Base-by-base conservation (phyloP, 371 early-diverging fungal genomes). In the Sporodiniella umbellata region DNA sequence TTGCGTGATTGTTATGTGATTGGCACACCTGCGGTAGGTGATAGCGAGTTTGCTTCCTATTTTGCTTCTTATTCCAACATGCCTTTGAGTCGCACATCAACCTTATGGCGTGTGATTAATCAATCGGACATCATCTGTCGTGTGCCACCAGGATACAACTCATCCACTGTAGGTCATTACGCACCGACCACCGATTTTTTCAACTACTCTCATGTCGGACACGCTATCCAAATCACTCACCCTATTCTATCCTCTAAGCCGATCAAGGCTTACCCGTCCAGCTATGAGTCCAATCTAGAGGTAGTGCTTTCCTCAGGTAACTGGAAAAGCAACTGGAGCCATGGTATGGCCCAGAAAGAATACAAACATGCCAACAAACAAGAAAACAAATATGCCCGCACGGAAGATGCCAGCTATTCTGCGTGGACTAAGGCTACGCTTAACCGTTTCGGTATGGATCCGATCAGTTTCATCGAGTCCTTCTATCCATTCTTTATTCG, bases 21-120 rank as follows among this genome's bases (percentile, higher is more conserved):
- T 35, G 75, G 78, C 0, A 62, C 63, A 6, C 77, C 80, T 7
- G 73, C 66, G 15, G 53, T 77, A 0, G 75, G 80, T 1, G 75
- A 79, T 39, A 62, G 64, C 0, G 57, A 63, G 2, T 77, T 79
- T 62, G 75, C 75, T 0, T 59, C 72, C 0, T 51, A 38, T 2
- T 74, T 71, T 53, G 56, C 72, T 1, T 68, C 69, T 2, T 50
- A 45, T 47, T 45, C 54, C 2, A 74, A 71, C n/a, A 30, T 28
- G 11, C 62, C 69, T 0, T 37, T 46, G 22, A 24, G 57, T 2
- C 35, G 60, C 12, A 38, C 48, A 2, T 62, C 56, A 0, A 68
- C 55, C 2, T 48, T 71, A 22, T 74, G 75, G 75, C 60, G 75
- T 19, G 54, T 74, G 5, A 57, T 74, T 17, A 57, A 66, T 40